These are phyloP conservation scores for Phoenix roebelenii DNA, from an alignment of 176 grass and related monocot genomes.

Conservation along the genomic window DNA sequence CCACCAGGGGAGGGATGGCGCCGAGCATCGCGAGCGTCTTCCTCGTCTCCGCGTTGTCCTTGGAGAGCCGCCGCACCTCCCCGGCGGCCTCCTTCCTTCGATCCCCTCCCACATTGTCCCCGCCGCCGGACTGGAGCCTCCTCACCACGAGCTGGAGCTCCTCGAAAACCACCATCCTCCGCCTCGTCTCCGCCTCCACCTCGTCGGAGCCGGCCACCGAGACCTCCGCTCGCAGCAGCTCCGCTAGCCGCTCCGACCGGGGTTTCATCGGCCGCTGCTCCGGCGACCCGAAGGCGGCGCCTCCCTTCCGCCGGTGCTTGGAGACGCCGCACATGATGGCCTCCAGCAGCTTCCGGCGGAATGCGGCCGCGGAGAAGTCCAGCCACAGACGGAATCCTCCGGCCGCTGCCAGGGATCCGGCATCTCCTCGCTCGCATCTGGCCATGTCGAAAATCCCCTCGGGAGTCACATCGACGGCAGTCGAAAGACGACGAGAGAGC, in stretches of 20 bases:
- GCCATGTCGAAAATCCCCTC: not conserved
- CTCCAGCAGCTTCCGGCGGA: conserved; percentile 3
- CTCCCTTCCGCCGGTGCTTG: not conserved
- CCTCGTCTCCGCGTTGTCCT: conserved; percentile 9
- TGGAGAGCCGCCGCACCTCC: conserved; percentile 4
- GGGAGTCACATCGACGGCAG: too few relatives aligned
- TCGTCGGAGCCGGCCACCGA: not conserved
- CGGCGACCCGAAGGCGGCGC: not conserved
- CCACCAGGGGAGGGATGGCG: conserved; percentile 17
- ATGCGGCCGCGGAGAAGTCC: not conserved
- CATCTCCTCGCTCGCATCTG: not conserved
- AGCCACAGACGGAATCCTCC: conserved; percentile 1
- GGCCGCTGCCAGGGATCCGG: not conserved
- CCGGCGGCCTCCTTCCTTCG: not conserved
- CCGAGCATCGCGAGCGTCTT: conserved; percentile 2
- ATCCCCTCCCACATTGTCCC: not conserved
- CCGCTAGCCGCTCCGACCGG: not conserved
- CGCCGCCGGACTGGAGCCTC: not conserved
- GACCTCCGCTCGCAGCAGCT: conserved; percentile 6
- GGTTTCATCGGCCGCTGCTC: not conserved
- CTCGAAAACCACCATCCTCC: not conserved
- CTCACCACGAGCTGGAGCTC: not conserved
- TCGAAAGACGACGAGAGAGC: too few relatives aligned
- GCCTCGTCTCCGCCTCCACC: not conserved
- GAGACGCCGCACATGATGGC: conserved; percentile 2